Evolutionary conservation across 768 basidiomycete genomes (phyloP).

Genomic region (Agaricus sinodeliciosus): DNA sequence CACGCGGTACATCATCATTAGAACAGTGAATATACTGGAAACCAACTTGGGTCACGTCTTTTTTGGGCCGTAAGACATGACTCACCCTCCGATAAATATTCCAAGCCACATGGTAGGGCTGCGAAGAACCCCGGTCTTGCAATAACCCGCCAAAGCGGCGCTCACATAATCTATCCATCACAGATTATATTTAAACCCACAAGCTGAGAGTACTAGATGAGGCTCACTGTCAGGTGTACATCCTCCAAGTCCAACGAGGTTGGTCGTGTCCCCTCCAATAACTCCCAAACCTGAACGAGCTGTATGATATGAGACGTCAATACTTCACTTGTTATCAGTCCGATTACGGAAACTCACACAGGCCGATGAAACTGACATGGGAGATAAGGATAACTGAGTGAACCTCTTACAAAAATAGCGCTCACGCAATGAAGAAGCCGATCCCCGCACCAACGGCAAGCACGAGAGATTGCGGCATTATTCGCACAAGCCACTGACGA

Average conservation of each 20-base stretch:
- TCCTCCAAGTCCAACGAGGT: constrained; percentile 72
- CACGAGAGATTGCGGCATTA: constrained; percentile 84
- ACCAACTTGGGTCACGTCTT: neutral
- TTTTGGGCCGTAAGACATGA: neutral
- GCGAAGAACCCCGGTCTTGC: constrained; percentile 55
- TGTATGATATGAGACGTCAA: constrained; percentile 17
- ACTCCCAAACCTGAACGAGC: constrained; percentile 65
- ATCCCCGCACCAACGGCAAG: constrained; percentile 84
- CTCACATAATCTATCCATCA: constrained; percentile 34
- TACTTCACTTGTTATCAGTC: neutral
- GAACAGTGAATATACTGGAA: constrained; percentile 60
- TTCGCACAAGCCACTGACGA: constrained; percentile 83
- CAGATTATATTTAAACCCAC: neutral
- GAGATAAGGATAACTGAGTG: neutral
- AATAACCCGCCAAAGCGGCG: constrained; percentile 48
- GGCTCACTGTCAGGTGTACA: constrained; percentile 47
- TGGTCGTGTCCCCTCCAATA: constrained; percentile 65
- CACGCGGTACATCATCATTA: constrained; percentile 81
- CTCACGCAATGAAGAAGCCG: constrained; percentile 80
- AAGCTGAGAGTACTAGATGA: neutral
- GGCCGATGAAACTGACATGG: constrained; percentile 56
- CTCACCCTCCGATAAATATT: constrained; percentile 75
- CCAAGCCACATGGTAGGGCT: constrained; percentile 86
- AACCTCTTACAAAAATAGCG: neutral
- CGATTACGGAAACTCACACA: constrained; percentile 37